Conservation (phyloP, 2,329 filamentous ascomycete genomes). For the Pseudonectria foliicola region DNA sequence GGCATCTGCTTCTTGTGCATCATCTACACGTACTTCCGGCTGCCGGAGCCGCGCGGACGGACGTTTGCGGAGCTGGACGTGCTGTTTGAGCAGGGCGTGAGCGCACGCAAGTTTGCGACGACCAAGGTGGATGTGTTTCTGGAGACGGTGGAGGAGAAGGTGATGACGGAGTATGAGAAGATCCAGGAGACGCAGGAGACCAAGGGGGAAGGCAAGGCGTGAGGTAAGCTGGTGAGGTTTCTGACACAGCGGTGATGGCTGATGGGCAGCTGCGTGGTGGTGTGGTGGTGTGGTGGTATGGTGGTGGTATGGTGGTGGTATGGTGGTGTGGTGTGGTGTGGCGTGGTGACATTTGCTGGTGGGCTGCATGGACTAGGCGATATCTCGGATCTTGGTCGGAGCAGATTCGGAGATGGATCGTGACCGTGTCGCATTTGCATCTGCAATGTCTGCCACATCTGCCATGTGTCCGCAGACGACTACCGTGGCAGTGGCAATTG, state of each 20-base stretch:
- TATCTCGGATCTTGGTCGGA: constrained; percentile 22
- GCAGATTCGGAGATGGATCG: background rate
- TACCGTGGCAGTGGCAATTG: too few relatives aligned
- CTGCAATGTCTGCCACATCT: too few relatives aligned
- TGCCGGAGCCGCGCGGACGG: constrained; percentile 69
- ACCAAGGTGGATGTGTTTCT: constrained; percentile 51
- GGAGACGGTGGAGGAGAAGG: constrained; percentile 39
- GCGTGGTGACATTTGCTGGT: too few relatives aligned
- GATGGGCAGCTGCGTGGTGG: too few relatives aligned
- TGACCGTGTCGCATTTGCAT: constrained; percentile 2
- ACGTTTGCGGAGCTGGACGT: constrained; percentile 83
- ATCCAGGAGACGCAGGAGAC: constrained; percentile 15
- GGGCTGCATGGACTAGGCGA: constrained; percentile 11
- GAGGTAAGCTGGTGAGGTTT: constrained; percentile 3
- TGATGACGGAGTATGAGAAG: constrained; percentile 43
- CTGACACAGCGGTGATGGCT: constrained; percentile 3
- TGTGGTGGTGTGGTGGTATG: too few relatives aligned
- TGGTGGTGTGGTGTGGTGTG: too few relatives aligned
- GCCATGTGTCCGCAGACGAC: too few relatives aligned
- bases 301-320: too few relatives aligned
- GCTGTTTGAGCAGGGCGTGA: constrained; percentile 67
- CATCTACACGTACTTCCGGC: constrained; percentile 55
- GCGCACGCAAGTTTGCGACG: constrained; percentile 63
- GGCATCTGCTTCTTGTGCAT: constrained; percentile 75
- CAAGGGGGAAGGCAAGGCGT: constrained; percentile 10